Evolutionary conservation across 805 yeast species (phyloP), one percentile per base, ranked within the genome.

Genomic region (Naumovozyma castellii): DNA sequence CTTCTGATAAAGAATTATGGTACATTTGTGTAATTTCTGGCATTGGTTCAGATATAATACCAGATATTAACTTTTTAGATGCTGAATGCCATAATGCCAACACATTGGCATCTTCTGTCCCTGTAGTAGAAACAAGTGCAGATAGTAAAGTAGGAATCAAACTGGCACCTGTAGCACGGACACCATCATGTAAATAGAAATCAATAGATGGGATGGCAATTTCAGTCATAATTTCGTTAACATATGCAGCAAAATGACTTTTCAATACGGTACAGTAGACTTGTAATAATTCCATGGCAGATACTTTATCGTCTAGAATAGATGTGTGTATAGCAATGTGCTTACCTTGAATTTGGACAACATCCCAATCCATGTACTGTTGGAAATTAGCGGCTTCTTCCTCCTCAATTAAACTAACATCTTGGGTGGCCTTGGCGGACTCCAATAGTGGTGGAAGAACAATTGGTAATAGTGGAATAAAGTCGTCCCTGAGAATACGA

Each of bases 271-370:
- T 78, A 13, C 96, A 94, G 57, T 92, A 92, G 4, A 80, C 75
- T 47, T 85, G 76, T 39, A 92, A 67, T 38, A 90, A 67, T 56
- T 90, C 97, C 69, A 92, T 84, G 5, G 97, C 97, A 33, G 81
- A 73, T 3, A 85, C 88, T 64, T 92, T 92, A 47, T 90, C 97
- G 56, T 92, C 98, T 43, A 92, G 70, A n/a, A 84, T 69, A 10
- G 96, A 86, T 3, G 97, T 88, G 57, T 90, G 95, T 38, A 92
- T 86, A 17, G 97, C 97, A 53, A 92, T 77, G 54, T 85, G 88
- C 61, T 86, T 88, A 39, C 97, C 98, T 22, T 85, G 78, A 34
- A 88, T 68, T 50, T 86, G 86, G 40, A 92, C 79, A 35, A 92
- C 92, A 55, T 92, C 97, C 92, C 96, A 92, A 45, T 87, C 96